These are phyloP conservation scores for Trametes punicea DNA, from an alignment of 768 basidiomycete species.

Conservation along the genomic window DNA sequence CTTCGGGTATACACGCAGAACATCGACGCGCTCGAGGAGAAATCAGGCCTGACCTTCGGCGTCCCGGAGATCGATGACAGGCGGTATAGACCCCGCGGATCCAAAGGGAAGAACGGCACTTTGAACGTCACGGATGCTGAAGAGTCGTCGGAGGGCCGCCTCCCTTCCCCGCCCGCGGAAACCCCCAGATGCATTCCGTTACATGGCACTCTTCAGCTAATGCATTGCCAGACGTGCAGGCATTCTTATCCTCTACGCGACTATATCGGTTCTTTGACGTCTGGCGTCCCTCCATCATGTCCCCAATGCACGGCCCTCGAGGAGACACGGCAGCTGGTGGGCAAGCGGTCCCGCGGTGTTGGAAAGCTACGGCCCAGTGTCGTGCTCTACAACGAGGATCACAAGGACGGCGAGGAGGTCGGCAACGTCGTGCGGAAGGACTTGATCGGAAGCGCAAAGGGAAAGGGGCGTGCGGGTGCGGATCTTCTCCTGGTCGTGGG, in stretches of 20 bases:
- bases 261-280: slow-evolving; percentile 55
- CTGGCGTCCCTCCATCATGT: slow-evolving; percentile 69
- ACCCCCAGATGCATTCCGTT: slow-evolving; percentile 84
- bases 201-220: slow-evolving; percentile 76
- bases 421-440: slow-evolving; percentile 83
- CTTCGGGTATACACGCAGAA: slow-evolving; percentile 92
- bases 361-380: slow-evolving; percentile 84
- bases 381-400: slow-evolving; percentile 86
- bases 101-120: slow-evolving; percentile 31
- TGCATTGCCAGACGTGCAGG: slow-evolving; percentile 82
- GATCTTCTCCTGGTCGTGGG: slow-evolving; percentile 88
- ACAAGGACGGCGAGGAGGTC: slow-evolving; percentile 83
- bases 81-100: slow-evolving; percentile 49
- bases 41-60: slow-evolving; percentile 86
- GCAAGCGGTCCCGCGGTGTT: slow-evolving; percentile 76
- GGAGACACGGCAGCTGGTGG: slow-evolving; percentile 63
- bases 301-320: slow-evolving; percentile 75
- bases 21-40: slow-evolving; percentile 85
- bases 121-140: slow-evolving; percentile 1
- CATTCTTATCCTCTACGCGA: slow-evolving; percentile 63
- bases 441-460: slow-evolving; percentile 57
- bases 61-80: slow-evolving; percentile 65
- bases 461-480: slow-evolving; percentile 67
- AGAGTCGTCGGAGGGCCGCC: slow-evolving; percentile 27
- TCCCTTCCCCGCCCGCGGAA: slow-evolving; percentile 51